A percentile compares a stretch with the other conserved stretches of the same genome.
phyloP scores from a whole-genome alignment of 495 filamentous ascomycete species.

The Geoglossum glabrum region DNA sequence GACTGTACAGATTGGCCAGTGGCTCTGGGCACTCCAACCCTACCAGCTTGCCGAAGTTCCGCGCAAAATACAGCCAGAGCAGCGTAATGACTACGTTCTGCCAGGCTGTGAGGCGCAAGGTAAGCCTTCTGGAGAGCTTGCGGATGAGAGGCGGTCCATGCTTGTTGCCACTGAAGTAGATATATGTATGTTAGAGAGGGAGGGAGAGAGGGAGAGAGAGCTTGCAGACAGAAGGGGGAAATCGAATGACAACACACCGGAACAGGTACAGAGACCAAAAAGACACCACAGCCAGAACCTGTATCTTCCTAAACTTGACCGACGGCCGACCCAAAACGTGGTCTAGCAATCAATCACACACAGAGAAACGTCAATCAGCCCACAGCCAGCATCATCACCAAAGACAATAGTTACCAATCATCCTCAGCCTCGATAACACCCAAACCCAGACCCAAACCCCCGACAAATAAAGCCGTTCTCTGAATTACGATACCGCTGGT shows the following conservation, averaged over 20 bases:
- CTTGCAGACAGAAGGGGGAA: not conserved
- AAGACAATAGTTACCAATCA: not conserved
- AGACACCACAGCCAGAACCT: constrained; percentile 73
- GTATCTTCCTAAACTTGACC: constrained; percentile 73
- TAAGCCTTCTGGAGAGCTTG: constrained; percentile 47
- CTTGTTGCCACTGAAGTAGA: constrained; percentile 45
- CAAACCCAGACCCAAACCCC: no score
- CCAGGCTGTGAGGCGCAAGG: constrained; percentile 58
- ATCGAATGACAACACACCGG: constrained; percentile 30
- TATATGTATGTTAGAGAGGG: no score
- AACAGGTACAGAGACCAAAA: constrained; percentile 81
- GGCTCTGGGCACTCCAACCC: constrained; percentile 86
- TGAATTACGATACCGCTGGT: no score
- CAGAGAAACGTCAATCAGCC: no score
- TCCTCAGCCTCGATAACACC: no score
- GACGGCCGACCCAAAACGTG: constrained; percentile 86
- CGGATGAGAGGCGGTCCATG: constrained; percentile 72
- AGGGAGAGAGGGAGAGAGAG: no score
- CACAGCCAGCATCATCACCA: no score
- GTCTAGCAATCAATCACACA: constrained; percentile 33
- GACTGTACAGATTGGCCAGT: constrained; percentile 79
- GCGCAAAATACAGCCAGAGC: constrained; percentile 74
- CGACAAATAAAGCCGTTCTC: not conserved
- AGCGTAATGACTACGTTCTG: constrained; percentile 75
- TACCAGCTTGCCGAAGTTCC: constrained; percentile 83